phyloP scores from a whole-genome alignment of 1,139 yeast genomes.

The Wickerhamomyces sp. region DNA sequence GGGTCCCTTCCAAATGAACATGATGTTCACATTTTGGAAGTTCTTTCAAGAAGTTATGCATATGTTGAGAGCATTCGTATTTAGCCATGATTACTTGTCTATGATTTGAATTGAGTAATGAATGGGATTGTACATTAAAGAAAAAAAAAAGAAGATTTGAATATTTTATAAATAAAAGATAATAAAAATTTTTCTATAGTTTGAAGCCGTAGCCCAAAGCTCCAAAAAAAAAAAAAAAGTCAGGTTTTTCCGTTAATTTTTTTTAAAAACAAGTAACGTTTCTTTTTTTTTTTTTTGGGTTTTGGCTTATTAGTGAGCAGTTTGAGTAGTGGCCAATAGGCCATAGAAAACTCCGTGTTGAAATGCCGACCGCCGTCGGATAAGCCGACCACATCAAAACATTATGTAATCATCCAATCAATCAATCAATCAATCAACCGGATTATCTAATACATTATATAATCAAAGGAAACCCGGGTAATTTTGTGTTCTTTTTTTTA shows the following conservation, averaged over 20 bases:
- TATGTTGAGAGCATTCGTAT: conserved; percentile 17
- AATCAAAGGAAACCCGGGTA: too few relatives aligned
- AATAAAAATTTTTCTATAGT: too few relatives aligned
- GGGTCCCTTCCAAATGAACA: conserved; percentile 75
- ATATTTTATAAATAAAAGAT: too few relatives aligned
- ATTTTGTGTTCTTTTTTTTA: too few relatives aligned
- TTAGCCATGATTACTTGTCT: conserved; percentile 3
- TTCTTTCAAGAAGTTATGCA: conserved; percentile 46
- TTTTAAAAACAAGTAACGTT: neutral
- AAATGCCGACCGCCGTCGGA: too few relatives aligned
- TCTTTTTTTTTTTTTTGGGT: too few relatives aligned
- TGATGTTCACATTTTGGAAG: conserved; percentile 84
- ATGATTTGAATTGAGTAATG: neutral
- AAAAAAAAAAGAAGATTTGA: too few relatives aligned
- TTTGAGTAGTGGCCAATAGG: too few relatives aligned
- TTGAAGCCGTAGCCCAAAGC: neutral
- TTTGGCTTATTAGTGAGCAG: too few relatives aligned
- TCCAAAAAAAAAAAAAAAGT: neutral
- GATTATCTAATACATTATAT: too few relatives aligned
- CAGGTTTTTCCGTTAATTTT: neutral
- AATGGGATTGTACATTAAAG: neutral
- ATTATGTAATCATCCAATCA: neutral
- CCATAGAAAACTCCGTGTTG: too few relatives aligned
- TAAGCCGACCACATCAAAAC: neutral
- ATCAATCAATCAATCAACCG: too few relatives aligned